Percentiles rank a stretch among this genome's conserved stretches.
phyloP scores from a whole-genome alignment of 2,329 filamentous ascomycete genomes.

The Penicillium griseofulvum region DNA sequence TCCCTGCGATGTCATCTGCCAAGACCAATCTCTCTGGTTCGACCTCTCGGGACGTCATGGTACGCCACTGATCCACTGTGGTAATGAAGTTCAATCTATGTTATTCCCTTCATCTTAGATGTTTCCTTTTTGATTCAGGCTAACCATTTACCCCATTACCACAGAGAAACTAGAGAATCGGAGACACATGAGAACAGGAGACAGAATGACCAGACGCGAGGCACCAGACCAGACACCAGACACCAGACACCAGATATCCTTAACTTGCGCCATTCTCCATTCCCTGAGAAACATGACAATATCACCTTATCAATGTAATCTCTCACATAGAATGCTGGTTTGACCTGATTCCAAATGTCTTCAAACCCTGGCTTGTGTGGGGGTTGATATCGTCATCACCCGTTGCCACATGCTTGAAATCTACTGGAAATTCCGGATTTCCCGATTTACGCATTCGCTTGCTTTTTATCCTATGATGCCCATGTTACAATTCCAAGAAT shows the following conservation, averaged over 20 bases:
- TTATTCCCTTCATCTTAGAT: background rate
- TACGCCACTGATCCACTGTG: slow-evolving; percentile 14
- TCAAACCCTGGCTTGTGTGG: slow-evolving; percentile 2
- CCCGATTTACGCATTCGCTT: background rate
- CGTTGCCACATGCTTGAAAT: slow-evolving; percentile 8
- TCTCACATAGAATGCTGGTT: background rate
- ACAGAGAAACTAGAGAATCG: background rate
- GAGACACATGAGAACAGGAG: background rate
- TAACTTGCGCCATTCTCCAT: background rate
- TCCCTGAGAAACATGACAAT: background rate
- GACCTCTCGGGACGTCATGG: slow-evolving; percentile 11
- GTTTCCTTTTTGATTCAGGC: background rate
- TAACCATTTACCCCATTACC: background rate
- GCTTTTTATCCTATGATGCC: background rate
- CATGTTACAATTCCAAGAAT: background rate
- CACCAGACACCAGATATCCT: background rate
- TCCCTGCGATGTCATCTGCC: slow-evolving; percentile 12
- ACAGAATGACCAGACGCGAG: background rate
- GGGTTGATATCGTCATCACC: slow-evolving; percentile 10
- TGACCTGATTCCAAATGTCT: background rate
- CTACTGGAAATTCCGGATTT: background rate
- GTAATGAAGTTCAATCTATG: background rate
- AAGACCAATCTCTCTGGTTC: slow-evolving; percentile 3
- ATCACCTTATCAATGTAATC: background rate
- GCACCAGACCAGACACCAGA: background rate